Percentiles rank a stretch among this genome's conserved stretches.
Evolutionary conservation across 495 filamentous ascomycete genomes (phyloP).

Genomic region (Aspergillus bridgeri): DNA sequence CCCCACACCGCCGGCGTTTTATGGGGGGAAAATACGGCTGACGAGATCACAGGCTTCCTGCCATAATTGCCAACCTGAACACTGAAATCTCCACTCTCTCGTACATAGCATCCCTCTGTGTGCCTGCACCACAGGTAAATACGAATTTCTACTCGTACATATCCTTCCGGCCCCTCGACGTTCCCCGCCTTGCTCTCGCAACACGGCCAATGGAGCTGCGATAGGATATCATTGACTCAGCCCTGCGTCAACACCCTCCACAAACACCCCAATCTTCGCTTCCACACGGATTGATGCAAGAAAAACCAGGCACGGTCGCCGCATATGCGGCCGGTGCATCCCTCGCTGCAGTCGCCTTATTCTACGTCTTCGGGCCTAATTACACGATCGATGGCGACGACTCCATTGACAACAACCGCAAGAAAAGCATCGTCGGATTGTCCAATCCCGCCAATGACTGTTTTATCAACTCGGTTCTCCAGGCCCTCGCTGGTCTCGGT

Average conservation of each 20-base stretch:
- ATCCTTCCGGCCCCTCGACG: neutral
- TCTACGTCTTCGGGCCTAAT: conserved; percentile 96
- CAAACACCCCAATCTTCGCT: neutral
- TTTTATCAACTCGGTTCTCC: conserved; percentile 97
- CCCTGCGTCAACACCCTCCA: neutral
- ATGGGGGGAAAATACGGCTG: conserved; percentile 10
- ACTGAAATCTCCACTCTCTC: neutral
- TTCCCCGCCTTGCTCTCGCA: neutral
- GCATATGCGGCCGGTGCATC: conserved; percentile 95
- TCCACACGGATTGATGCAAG: conserved; percentile 62
- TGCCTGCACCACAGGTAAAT: neutral
- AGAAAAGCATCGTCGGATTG: conserved; percentile 87
- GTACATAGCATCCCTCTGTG: neutral
- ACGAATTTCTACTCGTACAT: neutral
- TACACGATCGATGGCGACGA: conserved; percentile 84
- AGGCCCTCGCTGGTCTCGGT: conserved; percentile 90
- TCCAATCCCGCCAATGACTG: conserved; percentile 95
- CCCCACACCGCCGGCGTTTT: conserved; percentile 17
- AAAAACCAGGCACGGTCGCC: conserved; percentile 79
- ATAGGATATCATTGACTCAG: conserved; percentile 5
- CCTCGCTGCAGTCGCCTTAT: conserved; percentile 88
- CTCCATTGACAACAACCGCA: conserved; percentile 59
- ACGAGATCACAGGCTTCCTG: conserved; percentile 3
- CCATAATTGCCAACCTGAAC: neutral
- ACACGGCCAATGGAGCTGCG: conserved; percentile 16